Evolutionary conservation across 2,329 filamentous ascomycete species (phyloP).

Genomic region (Pseudogymnoascus sp.): DNA sequence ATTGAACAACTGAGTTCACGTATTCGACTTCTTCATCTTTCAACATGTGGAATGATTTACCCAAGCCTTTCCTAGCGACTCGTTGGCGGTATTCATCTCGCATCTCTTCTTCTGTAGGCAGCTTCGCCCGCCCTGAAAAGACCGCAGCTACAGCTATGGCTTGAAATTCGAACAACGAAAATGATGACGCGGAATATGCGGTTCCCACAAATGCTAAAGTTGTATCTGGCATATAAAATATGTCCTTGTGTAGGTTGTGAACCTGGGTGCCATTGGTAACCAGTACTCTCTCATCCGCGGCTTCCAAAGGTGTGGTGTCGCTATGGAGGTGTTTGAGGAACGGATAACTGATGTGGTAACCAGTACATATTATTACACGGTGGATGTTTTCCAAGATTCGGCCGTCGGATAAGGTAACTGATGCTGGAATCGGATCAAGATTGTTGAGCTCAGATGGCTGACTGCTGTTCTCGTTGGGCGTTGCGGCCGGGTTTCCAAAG

Average conservation of each 20-base stretch:
- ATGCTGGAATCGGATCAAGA: constrained; percentile 38
- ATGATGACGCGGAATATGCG: constrained; percentile 41
- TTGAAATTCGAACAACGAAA: constrained; percentile 43
- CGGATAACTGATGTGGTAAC: constrained; percentile 60
- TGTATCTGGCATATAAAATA: constrained; percentile 44
- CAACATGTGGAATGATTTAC: constrained; percentile 38
- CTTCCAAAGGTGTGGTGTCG: constrained; percentile 31
- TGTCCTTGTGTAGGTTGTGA: constrained; percentile 45
- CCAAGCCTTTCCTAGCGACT: constrained; percentile 32
- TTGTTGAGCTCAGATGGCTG: constrained; percentile 10
- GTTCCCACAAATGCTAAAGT: constrained; percentile 39
- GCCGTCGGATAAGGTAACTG: constrained; percentile 46
- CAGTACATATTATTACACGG: constrained; percentile 56
- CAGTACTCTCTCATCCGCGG: constrained; percentile 45
- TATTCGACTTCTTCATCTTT: constrained; percentile 21
- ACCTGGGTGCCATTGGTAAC: constrained; percentile 41
- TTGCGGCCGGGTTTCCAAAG: constrained; percentile 17
- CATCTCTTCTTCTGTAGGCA: constrained; percentile 34
- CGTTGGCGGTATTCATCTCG: constrained; percentile 32
- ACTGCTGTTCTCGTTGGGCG: constrained; percentile 33
- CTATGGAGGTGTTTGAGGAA: constrained; percentile 47
- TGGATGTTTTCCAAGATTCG: constrained; percentile 47
- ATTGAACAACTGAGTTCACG: constrained; percentile 15
- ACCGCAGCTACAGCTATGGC: constrained; percentile 39
- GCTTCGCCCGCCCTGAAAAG: constrained; percentile 29